These are phyloP conservation scores for Kokia cookei DNA, from an alignment of 441 rosid genomes.

Conservation along the genomic window DNA sequence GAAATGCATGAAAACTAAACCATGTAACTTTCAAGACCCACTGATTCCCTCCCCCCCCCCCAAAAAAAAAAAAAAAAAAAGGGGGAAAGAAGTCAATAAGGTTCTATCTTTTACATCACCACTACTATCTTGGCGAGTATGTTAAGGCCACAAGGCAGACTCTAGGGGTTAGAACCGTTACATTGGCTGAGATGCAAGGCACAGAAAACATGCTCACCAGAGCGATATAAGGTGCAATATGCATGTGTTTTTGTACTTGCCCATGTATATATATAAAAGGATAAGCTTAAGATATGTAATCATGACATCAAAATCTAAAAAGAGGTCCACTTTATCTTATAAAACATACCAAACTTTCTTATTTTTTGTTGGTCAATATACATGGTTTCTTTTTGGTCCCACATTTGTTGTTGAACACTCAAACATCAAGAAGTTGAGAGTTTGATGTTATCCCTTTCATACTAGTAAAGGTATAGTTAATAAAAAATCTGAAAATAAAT, in stretches of 20 bases:
- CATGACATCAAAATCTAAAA: background rate
- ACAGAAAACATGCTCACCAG: background rate
- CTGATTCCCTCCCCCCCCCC: background rate
- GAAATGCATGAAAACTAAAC: background rate
- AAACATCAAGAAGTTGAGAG: background rate
- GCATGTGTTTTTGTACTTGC: background rate
- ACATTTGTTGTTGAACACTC: background rate
- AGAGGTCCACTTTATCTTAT: background rate
- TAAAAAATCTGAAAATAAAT: too few relatives aligned
- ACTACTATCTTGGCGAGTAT: background rate
- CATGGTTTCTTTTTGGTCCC: background rate
- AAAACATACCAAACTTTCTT: background rate
- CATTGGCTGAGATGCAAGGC: background rate
- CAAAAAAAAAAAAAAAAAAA: too few relatives aligned
- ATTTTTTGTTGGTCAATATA: background rate
- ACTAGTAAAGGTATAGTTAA: background rate
- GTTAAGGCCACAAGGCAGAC: background rate
- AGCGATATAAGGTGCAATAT: background rate
- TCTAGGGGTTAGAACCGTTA: background rate
- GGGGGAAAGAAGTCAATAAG: background rate
- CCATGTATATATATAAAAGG: background rate
- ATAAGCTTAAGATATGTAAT: background rate
- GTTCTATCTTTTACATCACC: background rate
- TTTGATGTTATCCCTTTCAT: background rate
- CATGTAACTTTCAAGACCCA: background rate